Base-by-base conservation (phyloP, 2,329 filamentous ascomycete genomes). In the Rhexocercosporidium sp. region DNA sequence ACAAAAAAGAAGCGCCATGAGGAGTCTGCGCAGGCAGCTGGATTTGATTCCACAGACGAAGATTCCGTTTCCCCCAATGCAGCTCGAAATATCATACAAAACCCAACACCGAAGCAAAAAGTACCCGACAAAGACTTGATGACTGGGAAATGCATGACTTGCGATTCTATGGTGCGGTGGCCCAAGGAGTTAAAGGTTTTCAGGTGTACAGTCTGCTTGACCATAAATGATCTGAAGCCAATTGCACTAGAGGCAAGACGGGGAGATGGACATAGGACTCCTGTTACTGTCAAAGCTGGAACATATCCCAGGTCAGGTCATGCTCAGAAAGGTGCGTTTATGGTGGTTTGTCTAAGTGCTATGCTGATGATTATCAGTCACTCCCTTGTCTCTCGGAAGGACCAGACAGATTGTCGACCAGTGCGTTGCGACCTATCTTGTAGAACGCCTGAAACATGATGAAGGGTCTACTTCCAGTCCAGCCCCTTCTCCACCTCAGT, bases 121-220 rank as follows among this genome's bases (percentile, higher is more conserved):
- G 68, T 79, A n/a, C 76, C 81, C 22, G 82, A 83, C 70, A 87
- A 84, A 72, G 88, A 92, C 72, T 87, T 90, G 74, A 82, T 84
- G 31, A 90, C 88, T 37, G 91, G 92, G 25, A 89, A 88, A 73
- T 97, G 94, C 77, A 94, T 95, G 87, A 94, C 93, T 39, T 97
- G 94, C 78, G 92, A 90, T 74, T 91, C 91, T 64, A 87, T 89
- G 65, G 90, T 96, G 71, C 86, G 91, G 65, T 97, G 93, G 90
- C 93, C 93, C 1, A 87, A 85, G 69, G 87, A 90, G 62, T 80
- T 94, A 69, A 86, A 86, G 41, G 86, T 90, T 44, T 97, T 96
- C 78, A 87, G 93, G 73, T 97, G 94, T 78, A 91, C 92, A 49
- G 90, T 92, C 64, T 97, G 94, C 78, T 82, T 92, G 74, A 96